A percentile compares a stretch with the other conserved stretches of the same genome.
phyloP scores from a whole-genome alignment of 345 rosid species.

The Linum trigynum region DNA sequence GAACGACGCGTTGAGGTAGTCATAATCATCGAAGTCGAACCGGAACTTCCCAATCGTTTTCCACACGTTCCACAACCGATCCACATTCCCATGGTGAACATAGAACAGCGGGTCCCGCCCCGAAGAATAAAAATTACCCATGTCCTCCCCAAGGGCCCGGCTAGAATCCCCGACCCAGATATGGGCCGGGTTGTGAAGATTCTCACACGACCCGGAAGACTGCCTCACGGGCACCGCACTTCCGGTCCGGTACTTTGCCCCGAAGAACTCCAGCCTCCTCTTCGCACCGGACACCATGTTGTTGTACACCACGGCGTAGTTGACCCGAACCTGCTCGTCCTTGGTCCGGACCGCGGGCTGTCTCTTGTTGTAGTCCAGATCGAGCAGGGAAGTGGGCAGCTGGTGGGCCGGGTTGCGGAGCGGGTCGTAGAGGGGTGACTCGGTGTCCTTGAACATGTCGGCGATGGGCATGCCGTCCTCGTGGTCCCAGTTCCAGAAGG shows the following conservation, averaged over 20 bases:
- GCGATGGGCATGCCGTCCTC: neutral
- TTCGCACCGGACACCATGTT: slow-evolving; percentile 18
- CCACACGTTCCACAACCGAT: slow-evolving; percentile 23
- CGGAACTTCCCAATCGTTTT: neutral
- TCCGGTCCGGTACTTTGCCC: slow-evolving; percentile 6
- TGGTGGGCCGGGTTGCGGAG: neutral
- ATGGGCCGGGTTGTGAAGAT: slow-evolving; percentile 17
- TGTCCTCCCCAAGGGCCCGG: slow-evolving; percentile 12
- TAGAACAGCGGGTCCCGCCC: slow-evolving; percentile 19
- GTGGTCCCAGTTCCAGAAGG: slow-evolving; percentile 1
- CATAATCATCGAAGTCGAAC: slow-evolving; percentile 9
- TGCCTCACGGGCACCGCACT: neutral
- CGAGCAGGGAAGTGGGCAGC: neutral
- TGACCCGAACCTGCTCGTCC: neutral
- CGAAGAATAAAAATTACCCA: slow-evolving; percentile 22
- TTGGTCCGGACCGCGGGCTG: neutral
- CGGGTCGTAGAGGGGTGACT: neutral
- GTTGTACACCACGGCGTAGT: slow-evolving; percentile 3
- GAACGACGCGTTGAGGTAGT: slow-evolving; percentile 11
- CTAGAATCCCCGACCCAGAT: slow-evolving; percentile 8
- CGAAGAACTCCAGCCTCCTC: slow-evolving; percentile 9
- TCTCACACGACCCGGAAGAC: slow-evolving; percentile 3
- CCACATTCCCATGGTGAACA: slow-evolving; percentile 20
- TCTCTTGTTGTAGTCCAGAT: neutral
- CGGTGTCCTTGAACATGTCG: neutral